Evolutionary conservation across 2,329 filamentous ascomycete species (phyloP), one percentile per base, ranked within the genome.

Genomic region (Myotisia sp.): DNA sequence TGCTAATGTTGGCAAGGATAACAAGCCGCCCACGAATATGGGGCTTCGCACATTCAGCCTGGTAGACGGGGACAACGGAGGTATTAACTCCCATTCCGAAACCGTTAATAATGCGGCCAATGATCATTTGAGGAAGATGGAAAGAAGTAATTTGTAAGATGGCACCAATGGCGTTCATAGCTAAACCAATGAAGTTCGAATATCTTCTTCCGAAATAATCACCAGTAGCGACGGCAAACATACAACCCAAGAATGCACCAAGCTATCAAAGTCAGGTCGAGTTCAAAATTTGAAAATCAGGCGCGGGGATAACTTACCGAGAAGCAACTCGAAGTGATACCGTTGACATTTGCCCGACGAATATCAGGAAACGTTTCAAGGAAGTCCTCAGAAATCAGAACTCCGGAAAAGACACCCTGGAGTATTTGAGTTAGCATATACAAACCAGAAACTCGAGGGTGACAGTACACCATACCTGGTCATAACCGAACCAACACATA

Each of bases 11-110:
- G 47, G 60, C 67, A 37, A 72, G 67, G 44, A 68, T 70, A 41
- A 73, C 70, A 26, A 73, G 52, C 12, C 70, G 60, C 29, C 70
- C 70, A 31, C 69, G 62, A 47, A 70, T 71, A 38, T 62, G 62
- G 0, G 67, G 60, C 31, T 50, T 54, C 3, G 60, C 60, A 44
- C 60, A 64, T 40, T 67, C 63, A 4, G 60, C 56, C 48, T 65
- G 61, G 32, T 62, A 67, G 2, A 56, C 60, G 1, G 62, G 63
- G 16, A 65, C 63, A 0, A 62, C 64, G 3, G 55, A 56, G 3
- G 63, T 66, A 47, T 67, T 67, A 45, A 67, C 62, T 10, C 64
- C 64, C 37, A 66, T 67, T 7, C 64, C 64, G 17, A 67, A 40
- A 18, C 64, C 64, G 6, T 63, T 64, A 20, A 68, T 51, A 1